Evolutionary conservation across 139 green algal genomes (phyloP).

Genomic region (Haematococcus sp.): DNA sequence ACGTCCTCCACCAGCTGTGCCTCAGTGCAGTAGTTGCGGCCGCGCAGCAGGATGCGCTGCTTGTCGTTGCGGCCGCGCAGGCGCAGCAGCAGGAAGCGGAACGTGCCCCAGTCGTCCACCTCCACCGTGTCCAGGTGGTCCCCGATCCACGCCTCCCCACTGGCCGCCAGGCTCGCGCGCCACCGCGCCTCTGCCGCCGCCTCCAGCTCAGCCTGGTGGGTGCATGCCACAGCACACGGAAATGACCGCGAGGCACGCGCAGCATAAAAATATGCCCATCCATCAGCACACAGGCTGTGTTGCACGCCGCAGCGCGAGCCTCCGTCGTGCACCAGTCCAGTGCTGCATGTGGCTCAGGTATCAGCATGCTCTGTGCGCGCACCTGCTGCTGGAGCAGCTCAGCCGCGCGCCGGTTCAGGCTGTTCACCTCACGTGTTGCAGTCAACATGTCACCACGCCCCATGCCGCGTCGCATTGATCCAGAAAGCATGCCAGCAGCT

Average conservation of each 20-base stretch:
- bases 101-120: conserved; percentile 64
- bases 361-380: too few relatives aligned
- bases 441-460: conserved; percentile 1
- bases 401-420: conserved; percentile 33
- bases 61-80: conserved; percentile 41
- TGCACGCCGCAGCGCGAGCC: too few relatives aligned
- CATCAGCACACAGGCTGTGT: too few relatives aligned
- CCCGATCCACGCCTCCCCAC: conserved; percentile 35
- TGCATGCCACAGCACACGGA: not conserved
- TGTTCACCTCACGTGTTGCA: conserved; percentile 39
- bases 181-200: not conserved
- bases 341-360: too few relatives aligned
- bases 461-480: too few relatives aligned
- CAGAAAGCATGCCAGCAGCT: too few relatives aligned
- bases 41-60: conserved; percentile 65
- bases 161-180: not conserved
- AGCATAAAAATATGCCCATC: not conserved
- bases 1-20: conserved; percentile 42
- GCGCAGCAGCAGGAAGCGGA: conserved; percentile 51
- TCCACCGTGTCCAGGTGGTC: conserved; percentile 47
- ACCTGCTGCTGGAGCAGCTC: conserved; percentile 65
- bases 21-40: conserved; percentile 55
- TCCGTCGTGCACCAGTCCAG: too few relatives aligned
- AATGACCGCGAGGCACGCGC: not conserved
- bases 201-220: conserved; percentile 14